Evolutionary conservation across 139 green algal species (phyloP), one percentile per base, ranked within the genome.

Genomic region (Diplosphaera chodatii): DNA sequence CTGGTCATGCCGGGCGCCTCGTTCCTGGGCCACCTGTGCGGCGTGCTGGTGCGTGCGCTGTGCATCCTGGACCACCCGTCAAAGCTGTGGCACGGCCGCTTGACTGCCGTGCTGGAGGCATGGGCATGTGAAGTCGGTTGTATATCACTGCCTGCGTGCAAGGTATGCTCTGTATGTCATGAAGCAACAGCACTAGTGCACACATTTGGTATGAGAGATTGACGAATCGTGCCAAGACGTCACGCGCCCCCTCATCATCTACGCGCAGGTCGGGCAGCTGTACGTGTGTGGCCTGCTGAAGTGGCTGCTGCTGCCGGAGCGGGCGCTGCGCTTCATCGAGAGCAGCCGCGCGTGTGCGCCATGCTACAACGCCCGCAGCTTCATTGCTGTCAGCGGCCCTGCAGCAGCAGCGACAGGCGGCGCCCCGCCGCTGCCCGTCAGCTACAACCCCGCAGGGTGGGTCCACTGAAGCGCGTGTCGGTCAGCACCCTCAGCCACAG

Each of bases 21-120:
- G 1, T 87, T 94, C 69, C 29, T 93, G 37, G 89, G 89, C 10
- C 90, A 96, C 74, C 77, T 94, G 20, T 71, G 72, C 3, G 90
- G 90, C 20, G 30, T 94, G 4, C 41, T 91, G 82, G 86, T 90
- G 70, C 41, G 80, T 72, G n/a, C n/a, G n/a, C n/a, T n/a, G n/a
- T n/a, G n/a, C n/a, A n/a, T n/a, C n/a, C n/a, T n/a, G n/a, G n/a
- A n/a, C n/a, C n/a, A n/a, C n/a, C n/a, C n/a, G n/a, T n/a, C n/a
- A n/a, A n/a, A n/a, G n/a, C n/a, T n/a, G n/a, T n/a, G n/a, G n/a
- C n/a, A n/a, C n/a, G n/a, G n/a, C n/a, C n/a, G n/a, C n/a, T n/a
- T n/a, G n/a, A n/a, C n/a, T n/a, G n/a, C n/a, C n/a, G n/a, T n/a
- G n/a, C n/a, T n/a, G n/a, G n/a, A n/a, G n/a, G n/a, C n/a, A n/a